These are phyloP conservation scores for Myriosclerotinia curreyana DNA, from an alignment of 2,329 filamentous ascomycete species.

Conservation along the genomic window DNA sequence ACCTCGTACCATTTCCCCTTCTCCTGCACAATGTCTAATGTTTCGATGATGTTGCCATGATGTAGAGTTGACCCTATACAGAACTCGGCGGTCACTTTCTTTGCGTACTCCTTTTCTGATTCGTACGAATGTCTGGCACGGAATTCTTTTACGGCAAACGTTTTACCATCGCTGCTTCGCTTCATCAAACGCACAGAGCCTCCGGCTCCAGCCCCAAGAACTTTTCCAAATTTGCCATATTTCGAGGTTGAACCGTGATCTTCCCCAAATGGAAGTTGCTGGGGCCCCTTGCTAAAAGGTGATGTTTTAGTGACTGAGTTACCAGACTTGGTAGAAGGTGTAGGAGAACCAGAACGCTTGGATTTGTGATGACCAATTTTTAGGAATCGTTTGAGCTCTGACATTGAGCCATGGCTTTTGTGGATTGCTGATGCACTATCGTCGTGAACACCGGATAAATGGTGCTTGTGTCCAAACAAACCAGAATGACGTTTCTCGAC, in stretches of 20 bases:
- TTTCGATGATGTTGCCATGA: slow-evolving; percentile 98
- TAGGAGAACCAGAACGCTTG: slow-evolving; percentile 63
- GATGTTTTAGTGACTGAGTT: slow-evolving; percentile 48
- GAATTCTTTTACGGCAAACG: slow-evolving; percentile 98
- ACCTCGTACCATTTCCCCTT: slow-evolving; percentile 96
- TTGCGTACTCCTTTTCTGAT: slow-evolving; percentile 91
- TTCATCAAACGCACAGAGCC: slow-evolving; percentile 95
- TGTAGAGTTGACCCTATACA: slow-evolving; percentile 96
- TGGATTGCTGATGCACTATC: slow-evolving; percentile 48
- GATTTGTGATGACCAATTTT: slow-evolving; percentile 69
- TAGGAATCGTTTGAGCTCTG: slow-evolving; percentile 95
- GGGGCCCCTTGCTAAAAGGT: slow-evolving; percentile 47
- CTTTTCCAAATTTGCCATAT: slow-evolving; percentile 93
- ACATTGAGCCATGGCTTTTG: slow-evolving; percentile 75
- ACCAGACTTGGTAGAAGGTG: slow-evolving; percentile 47
- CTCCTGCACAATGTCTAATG: slow-evolving; percentile 92
- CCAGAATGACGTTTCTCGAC: slow-evolving; percentile 53
- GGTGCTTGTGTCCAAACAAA: slow-evolving; percentile 47
- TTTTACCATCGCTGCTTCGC: slow-evolving; percentile 83
- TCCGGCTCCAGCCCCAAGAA: slow-evolving; percentile 89
- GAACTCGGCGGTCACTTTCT: slow-evolving; percentile 97
- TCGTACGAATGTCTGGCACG: slow-evolving; percentile 88
- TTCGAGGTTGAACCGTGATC: slow-evolving; percentile 88
- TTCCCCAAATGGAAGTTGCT: slow-evolving; percentile 84
- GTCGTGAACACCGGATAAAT: slow-evolving; percentile 43